These are phyloP conservation scores for Cytospora paraplurivora DNA, from an alignment of 2,329 filamentous ascomycete genomes.

Conservation along the genomic window DNA sequence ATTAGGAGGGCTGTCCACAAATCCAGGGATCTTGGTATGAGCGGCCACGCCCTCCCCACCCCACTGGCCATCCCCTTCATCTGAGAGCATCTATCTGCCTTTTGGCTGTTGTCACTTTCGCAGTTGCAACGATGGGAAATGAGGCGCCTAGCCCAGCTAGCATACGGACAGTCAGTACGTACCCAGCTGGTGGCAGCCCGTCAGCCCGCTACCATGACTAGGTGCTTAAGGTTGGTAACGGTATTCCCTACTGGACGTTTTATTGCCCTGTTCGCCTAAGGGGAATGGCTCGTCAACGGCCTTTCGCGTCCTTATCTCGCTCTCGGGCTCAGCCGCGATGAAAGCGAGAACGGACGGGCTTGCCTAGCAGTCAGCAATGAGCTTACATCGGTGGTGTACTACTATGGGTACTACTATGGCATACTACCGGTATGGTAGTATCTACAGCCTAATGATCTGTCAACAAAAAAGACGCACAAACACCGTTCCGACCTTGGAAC, in stretches of 20 bases:
- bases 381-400: too few species aligned
- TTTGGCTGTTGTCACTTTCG: slow-evolving; percentile 16
- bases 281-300: slow-evolving; percentile 13
- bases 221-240: too few species aligned
- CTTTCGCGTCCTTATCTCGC: slow-evolving; percentile 17
- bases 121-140: slow-evolving; percentile 16
- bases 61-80: slow-evolving; percentile 19
- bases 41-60: slow-evolving; percentile 13
- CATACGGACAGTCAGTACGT: not conserved
- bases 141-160: slow-evolving; percentile 16
- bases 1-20: slow-evolving; percentile 21
- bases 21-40: slow-evolving; percentile 7
- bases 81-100: slow-evolving; percentile 13
- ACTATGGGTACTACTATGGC: too few species aligned
- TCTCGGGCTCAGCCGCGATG: slow-evolving; percentile 19
- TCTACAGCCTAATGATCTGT: not conserved
- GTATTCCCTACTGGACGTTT: not conserved
- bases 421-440: too few species aligned
- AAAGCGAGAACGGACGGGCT: not conserved
- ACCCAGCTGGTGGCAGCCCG: too few species aligned
- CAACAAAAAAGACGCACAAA: not conserved
- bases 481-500: not conserved
- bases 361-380: not conserved
- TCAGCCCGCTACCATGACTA: too few species aligned
- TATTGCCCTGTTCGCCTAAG: slow-evolving; percentile 5